A percentile compares a stretch with the other conserved stretches of the same genome.
Evolutionary conservation across 2,329 filamentous ascomycete species (phyloP).

Genomic region (Lachnum nothofagi): DNA sequence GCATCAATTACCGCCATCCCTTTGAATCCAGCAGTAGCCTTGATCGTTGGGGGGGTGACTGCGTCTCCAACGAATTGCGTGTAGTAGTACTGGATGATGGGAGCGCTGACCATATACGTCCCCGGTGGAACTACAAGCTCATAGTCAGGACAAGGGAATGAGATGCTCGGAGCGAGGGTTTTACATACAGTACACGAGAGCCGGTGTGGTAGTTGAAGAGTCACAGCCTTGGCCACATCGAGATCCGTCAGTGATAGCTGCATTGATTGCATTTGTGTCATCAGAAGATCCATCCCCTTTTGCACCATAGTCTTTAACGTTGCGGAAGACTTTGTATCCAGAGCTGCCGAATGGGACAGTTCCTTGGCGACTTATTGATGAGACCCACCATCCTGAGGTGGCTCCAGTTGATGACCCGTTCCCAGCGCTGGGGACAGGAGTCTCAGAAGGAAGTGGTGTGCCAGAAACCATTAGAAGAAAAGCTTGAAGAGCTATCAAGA

Average conservation of each 20-base stretch:
- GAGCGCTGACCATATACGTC: slow-evolving; percentile 74
- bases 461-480: slow-evolving; percentile 28
- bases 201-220: slow-evolving; percentile 76
- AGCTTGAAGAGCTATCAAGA: slow-evolving; percentile 27
- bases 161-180: too few species aligned
- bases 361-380: slow-evolving; percentile 30
- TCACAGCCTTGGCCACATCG: slow-evolving; percentile 80
- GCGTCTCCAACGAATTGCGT: slow-evolving; percentile 87
- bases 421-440: slow-evolving; percentile 8
- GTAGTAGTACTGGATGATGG: slow-evolving; percentile 84
- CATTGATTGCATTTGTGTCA: slow-evolving; percentile 82
- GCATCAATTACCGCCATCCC: slow-evolving; percentile 88
- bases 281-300: slow-evolving; percentile 65
- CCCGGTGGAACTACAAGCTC: slow-evolving; percentile 84
- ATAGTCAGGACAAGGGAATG: too few species aligned
- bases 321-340: slow-evolving; percentile 69
- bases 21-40: slow-evolving; percentile 64
- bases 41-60: slow-evolving; percentile 64
- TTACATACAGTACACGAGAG: slow-evolving; percentile 88
- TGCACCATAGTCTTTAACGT: slow-evolving; percentile 72
- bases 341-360: slow-evolving; percentile 35
- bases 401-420: slow-evolving; percentile 10
- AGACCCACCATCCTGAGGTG: slow-evolving; percentile 29
- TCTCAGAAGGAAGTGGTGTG: slow-evolving; percentile 17
- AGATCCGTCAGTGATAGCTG: slow-evolving; percentile 68